Conservation (phyloP, 768 basidiomycete species). For the Termitomyces bulborhizus region DNA sequence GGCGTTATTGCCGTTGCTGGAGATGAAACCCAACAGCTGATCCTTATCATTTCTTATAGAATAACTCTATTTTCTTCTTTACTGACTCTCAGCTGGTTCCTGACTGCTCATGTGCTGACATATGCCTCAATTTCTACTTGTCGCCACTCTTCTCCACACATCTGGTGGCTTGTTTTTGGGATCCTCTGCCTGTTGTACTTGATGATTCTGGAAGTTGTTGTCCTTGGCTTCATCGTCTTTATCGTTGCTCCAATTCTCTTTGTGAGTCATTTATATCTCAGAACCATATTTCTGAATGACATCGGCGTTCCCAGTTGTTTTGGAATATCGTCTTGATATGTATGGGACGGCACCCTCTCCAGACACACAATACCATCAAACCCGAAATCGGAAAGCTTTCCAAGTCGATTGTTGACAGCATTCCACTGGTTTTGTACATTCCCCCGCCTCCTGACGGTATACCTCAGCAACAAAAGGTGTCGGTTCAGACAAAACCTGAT, state of each 20-base stretch:
- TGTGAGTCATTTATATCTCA: slow-evolving; percentile 38
- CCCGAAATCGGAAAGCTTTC: slow-evolving; percentile 76
- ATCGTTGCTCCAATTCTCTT: slow-evolving; percentile 74
- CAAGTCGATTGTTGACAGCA: slow-evolving; percentile 65
- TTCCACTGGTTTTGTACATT: slow-evolving; percentile 83
- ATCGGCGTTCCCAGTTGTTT: slow-evolving; percentile 39
- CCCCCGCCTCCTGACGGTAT: slow-evolving; percentile 60
- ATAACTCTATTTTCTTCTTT: slow-evolving; percentile 61
- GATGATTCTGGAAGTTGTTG: slow-evolving; percentile 59
- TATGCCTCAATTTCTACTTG: slow-evolving; percentile 75
- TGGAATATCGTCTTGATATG: slow-evolving; percentile 79
- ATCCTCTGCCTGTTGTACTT: slow-evolving; percentile 78
- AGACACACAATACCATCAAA: slow-evolving; percentile 65
- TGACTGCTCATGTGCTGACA: slow-evolving; percentile 73
- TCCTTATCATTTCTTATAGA: slow-evolving; percentile 23
- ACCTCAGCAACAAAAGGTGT: slow-evolving; percentile 24
- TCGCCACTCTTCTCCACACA: slow-evolving; percentile 65
- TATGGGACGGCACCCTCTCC: slow-evolving; percentile 74
- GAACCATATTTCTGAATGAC: neutral
- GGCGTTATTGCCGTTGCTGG: slow-evolving; percentile 18
- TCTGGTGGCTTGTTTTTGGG: slow-evolving; percentile 85
- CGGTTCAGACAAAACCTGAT: slow-evolving; percentile 36
- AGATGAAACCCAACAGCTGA: slow-evolving; percentile 5
- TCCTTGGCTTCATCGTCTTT: slow-evolving; percentile 73
- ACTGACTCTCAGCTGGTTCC: slow-evolving; percentile 75